Evolutionary conservation across 768 basidiomycete genomes (phyloP).

Genomic region (Russula vinacea): DNA sequence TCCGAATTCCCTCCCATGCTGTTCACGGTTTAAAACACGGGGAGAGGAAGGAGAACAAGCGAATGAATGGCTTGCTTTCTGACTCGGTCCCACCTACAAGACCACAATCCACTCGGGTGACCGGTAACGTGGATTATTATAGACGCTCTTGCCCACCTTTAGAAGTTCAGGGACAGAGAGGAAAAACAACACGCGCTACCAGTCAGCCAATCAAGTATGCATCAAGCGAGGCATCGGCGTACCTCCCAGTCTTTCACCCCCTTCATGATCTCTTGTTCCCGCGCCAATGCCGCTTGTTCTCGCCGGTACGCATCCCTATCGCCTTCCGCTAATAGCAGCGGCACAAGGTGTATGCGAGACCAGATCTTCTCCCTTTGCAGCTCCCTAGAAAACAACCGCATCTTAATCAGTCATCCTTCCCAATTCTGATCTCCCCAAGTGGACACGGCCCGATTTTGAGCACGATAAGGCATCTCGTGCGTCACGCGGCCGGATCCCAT

Average conservation of each 20-base stretch:
- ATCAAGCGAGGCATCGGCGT: conserved; percentile 38
- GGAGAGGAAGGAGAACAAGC: not conserved
- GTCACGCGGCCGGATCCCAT: conserved; percentile 63
- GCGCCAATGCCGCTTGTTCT: conserved; percentile 65
- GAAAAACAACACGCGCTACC: conserved; percentile 27
- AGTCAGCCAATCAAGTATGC: conserved; percentile 32
- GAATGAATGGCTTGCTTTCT: not conserved
- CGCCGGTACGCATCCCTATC: conserved; percentile 88
- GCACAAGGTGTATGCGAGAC: conserved; percentile 93
- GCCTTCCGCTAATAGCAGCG: conserved; percentile 86
- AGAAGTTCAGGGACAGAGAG: conserved; percentile 26
- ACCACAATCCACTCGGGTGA: conserved; percentile 56
- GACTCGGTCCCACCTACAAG: conserved; percentile 41
- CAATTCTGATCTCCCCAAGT: conserved; percentile 20
- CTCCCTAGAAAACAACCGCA: conserved; percentile 56
- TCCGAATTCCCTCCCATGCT: too few relatives aligned
- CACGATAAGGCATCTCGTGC: conserved; percentile 44
- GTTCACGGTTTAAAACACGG: too few relatives aligned
- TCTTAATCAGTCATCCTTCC: conserved; percentile 26
- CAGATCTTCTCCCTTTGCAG: conserved; percentile 89
- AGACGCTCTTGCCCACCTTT: conserved; percentile 83
- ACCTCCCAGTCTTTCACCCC: conserved; percentile 94
- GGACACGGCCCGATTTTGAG: conserved; percentile 23
- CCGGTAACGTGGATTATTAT: conserved; percentile 74
- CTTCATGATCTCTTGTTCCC: conserved; percentile 93